phyloP scores from a whole-genome alignment of 805 yeast species.

The Komagataella ulmi region DNA sequence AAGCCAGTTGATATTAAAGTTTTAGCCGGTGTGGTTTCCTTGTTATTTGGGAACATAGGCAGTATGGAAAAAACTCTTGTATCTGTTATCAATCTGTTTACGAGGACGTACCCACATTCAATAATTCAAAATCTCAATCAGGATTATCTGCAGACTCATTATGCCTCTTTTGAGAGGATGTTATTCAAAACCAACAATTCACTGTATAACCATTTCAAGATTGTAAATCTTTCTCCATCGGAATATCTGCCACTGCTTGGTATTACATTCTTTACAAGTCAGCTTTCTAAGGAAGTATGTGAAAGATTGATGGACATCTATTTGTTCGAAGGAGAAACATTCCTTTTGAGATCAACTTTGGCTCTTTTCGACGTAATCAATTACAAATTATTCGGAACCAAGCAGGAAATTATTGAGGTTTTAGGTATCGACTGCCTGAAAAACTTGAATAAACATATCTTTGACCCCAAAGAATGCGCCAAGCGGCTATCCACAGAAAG shows the following conservation, averaged over 20 bases:
- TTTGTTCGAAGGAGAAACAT: conserved; percentile 47
- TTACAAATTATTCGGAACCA: conserved; percentile 37
- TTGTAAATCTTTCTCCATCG: conserved; percentile 24
- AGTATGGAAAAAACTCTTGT: conserved; percentile 8
- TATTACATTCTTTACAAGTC: conserved; percentile 29
- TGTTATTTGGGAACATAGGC: neutral
- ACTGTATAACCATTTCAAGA: conserved; percentile 35
- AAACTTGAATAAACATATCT: conserved; percentile 10
- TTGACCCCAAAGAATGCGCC: neutral
- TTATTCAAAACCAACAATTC: conserved; percentile 29
- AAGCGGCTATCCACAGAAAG: conserved; percentile 3
- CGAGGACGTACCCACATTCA: conserved; percentile 14
- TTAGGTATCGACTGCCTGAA: conserved; percentile 22
- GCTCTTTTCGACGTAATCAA: conserved; percentile 36
- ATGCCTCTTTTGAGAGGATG: conserved; percentile 32
- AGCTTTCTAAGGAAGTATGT: conserved; percentile 30
- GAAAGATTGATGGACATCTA: conserved; percentile 42
- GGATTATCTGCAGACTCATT: conserved; percentile 22
- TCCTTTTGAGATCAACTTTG: conserved; percentile 37
- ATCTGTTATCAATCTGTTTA: conserved; percentile 12
- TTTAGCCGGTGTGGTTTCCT: neutral
- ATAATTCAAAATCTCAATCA: conserved; percentile 1
- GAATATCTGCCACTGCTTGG: conserved; percentile 30
- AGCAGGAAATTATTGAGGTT: conserved; percentile 27
- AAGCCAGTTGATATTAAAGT: neutral